Base-by-base conservation (phyloP, 1,284 basidiomycete genomes). In the Wallemia hederae region DNA sequence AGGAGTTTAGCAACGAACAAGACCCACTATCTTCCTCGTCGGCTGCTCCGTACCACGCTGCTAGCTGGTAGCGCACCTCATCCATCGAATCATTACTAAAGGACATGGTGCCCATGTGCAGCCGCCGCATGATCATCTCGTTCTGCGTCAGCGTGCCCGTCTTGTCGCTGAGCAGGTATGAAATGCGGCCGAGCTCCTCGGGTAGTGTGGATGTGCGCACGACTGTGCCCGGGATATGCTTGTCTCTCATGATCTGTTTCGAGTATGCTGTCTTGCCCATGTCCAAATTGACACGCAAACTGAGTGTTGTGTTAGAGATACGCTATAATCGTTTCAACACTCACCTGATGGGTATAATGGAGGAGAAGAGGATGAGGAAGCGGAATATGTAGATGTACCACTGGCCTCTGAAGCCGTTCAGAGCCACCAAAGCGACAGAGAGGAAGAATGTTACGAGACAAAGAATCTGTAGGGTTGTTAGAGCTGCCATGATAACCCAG, bases 211-310 rank as follows among this genome's bases (percentile, higher is more conserved):
- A 89, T 1, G 94, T 98, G 27, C 94, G 78, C 1, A 98, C 94
- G 63, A 98, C 92, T 1, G 94, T 97, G 59, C 82, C 80, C 0
- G 88, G 87, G 65, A 99, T 98, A 71, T 97, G 89, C 55, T 68
- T 68, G 71, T 99, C 94, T 62, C 78, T 81, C 81, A 91, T 89
- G 63, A 98, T 98, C 66, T 92, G 86, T 58, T 85, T 81, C 0
- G 89, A 88, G 67, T 98, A 98, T 55, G 97, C 86, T 0, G 91
- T 97, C 74, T 99, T 99, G 63, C 92, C 94, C 91, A 99, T 97
- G 70, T 99, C 94, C 59, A 98, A 77, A 67, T 99, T 99, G 63
- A 99, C 92, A 26, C 94, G 85, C 60, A 99, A 74, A 76, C 89
- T 96, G 63, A 19, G 26, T 15, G 27, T 1, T 11, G 49, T 15